phyloP scores from a whole-genome alignment of 2,329 filamentous ascomycete genomes.

The Neonectria hederae region DNA sequence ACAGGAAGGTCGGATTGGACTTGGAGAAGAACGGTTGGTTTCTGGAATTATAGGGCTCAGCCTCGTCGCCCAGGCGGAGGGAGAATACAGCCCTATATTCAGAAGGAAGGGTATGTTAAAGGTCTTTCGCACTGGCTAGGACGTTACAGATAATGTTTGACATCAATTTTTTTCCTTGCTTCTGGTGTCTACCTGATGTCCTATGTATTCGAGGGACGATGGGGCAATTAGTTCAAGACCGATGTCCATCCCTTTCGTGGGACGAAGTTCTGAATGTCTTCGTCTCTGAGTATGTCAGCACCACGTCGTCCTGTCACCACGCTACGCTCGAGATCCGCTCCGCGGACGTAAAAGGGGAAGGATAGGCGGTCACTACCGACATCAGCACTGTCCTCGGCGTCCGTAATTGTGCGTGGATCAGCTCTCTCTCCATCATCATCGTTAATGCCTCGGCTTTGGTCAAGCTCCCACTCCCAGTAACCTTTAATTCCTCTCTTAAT shows the following conservation, averaged over 20 bases:
- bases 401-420: not conserved
- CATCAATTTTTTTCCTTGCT: slow-evolving; percentile 19
- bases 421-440: not conserved
- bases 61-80: not conserved
- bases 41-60: not conserved
- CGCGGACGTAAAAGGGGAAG: slow-evolving; percentile 70
- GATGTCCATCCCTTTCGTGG: slow-evolving; percentile 69
- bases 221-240: slow-evolving; percentile 48
- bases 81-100: not conserved
- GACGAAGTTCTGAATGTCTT: slow-evolving; percentile 65
- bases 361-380: slow-evolving; percentile 42
- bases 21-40: slow-evolving; percentile 13
- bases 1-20: slow-evolving; percentile 12
- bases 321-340: slow-evolving; percentile 70
- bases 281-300: slow-evolving; percentile 68
- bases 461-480: slow-evolving; percentile 23
- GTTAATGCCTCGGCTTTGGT: not conserved
- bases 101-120: not conserved
- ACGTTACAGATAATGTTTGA: slow-evolving; percentile 29
- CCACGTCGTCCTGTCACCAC: slow-evolving; percentile 71
- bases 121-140: slow-evolving; percentile 18
- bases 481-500: slow-evolving; percentile 44
- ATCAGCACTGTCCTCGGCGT: not conserved
- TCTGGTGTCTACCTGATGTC: not conserved
- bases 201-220: not conserved